phyloP scores from a whole-genome alignment of 371 early-diverging fungal genomes.

The Mucor piriformis region DNA sequence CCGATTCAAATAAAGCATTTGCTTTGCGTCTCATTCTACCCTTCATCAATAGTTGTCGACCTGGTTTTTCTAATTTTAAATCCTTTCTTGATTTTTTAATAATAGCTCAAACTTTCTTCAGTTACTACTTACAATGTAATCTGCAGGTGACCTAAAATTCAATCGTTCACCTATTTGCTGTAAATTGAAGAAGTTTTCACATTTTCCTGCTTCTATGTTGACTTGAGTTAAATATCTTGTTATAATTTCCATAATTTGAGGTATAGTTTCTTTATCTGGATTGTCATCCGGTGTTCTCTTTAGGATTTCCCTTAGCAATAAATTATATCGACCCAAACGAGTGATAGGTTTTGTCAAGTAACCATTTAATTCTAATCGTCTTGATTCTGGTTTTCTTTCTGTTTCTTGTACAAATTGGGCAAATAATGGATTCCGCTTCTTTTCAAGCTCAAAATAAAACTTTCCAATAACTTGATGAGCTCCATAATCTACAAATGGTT shows the following conservation, averaged over 20 bases:
- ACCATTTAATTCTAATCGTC: constrained; percentile 83
- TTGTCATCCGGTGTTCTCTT: constrained; percentile 82
- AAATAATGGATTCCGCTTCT: constrained; percentile 65
- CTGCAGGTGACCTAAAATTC: constrained; percentile 40
- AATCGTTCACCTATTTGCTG: constrained; percentile 52
- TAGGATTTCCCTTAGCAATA: constrained; percentile 83
- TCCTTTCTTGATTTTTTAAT: constrained; percentile 54
- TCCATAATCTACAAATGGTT: constrained; percentile 87
- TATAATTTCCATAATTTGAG: constrained; percentile 71
- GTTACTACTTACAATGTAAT: constrained; percentile 39
- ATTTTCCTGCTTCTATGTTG: constrained; percentile 82
- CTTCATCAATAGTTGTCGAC: constrained; percentile 75
- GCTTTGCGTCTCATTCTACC: constrained; percentile 76
- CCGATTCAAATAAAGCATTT: constrained; percentile 59
- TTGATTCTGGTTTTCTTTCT: constrained; percentile 77
- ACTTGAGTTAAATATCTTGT: constrained; percentile 73
- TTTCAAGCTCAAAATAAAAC: constrained; percentile 79
- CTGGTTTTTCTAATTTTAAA: constrained; percentile 53
- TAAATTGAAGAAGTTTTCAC: constrained; percentile 63
- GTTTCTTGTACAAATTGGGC: constrained; percentile 74
- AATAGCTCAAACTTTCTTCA: too few species aligned
- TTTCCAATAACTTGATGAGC: constrained; percentile 85
- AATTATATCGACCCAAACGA: constrained; percentile 88
- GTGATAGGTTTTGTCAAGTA: constrained; percentile 88
- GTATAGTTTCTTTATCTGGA: constrained; percentile 72